Base-by-base conservation (phyloP, 1,139 yeast genomes). In the Candida sanyaensis region DNA sequence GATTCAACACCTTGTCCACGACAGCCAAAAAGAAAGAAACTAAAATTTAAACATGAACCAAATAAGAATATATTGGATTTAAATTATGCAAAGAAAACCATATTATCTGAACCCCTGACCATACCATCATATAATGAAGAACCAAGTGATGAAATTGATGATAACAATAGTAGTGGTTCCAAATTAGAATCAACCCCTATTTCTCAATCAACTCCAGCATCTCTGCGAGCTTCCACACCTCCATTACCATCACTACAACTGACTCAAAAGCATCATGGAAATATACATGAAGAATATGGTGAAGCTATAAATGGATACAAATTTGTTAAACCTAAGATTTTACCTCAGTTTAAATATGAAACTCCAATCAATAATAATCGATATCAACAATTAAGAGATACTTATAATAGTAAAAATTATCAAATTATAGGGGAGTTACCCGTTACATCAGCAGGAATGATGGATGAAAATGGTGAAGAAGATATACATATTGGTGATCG, bases 401-500 rank as follows among this genome's bases (percentile, higher is more conserved):
- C 42, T 21, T 53, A 52, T 33, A 50, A 46, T 38, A 41, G 49
- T 31, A 53, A 50, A 2, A 60, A 63, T 46, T 70, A 70, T 52
- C 53, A 65, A 45, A 67, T 71, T 7, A 56, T 69, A 13, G 73
- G 73, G 4, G 73, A 70, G 40, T 57, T 69, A 28, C 75, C 75
- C 1, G 61, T 69, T 21, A 58, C 69, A 4, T 64, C 74, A 12
- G 73, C 73, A 1, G 75, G 75, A 1, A 53, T 70, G 45, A 71
- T 71, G 77, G 23, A 33, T 6, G 33, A 13, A 6, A 74, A 70
- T 45, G 51, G 56, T 6, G 66, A 60, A 33, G 62, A 55, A 1
- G 66, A 65, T 47, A 55, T 67, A 4, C 78, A 74, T 54, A 55
- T 73, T 33, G 79, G 71, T 1, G 79, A 74, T 55, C 71, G 68